Conservation (phyloP, 495 filamentous ascomycete genomes). For the Neurospora tetraspora region DNA sequence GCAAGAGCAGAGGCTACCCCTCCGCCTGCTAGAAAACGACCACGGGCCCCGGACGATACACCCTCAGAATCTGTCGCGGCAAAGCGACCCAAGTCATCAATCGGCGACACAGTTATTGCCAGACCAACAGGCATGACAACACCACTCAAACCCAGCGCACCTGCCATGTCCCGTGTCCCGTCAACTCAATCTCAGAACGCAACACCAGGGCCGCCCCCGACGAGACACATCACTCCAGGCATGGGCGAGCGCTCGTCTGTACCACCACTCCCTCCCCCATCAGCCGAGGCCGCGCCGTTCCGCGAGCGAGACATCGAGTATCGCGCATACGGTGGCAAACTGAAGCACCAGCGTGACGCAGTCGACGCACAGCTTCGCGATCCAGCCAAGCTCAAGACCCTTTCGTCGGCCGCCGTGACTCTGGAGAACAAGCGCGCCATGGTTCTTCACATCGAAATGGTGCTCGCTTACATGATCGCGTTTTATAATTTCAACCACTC, state of each 20-base stretch:
- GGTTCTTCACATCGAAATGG: slow-evolving; percentile 30
- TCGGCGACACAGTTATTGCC: slow-evolving; percentile 11
- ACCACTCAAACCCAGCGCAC: slow-evolving; percentile 32
- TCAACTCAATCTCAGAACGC: slow-evolving; percentile 35
- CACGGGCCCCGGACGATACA: slow-evolving; percentile 25
- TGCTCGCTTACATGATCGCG: slow-evolving; percentile 31
- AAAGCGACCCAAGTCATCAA: slow-evolving; percentile 24
- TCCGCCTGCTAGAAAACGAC: slow-evolving; percentile 32
- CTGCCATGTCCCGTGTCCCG: slow-evolving; percentile 36
- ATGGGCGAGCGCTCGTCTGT: slow-evolving; percentile 18
- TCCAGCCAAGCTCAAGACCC: neutral
- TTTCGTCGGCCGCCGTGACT: neutral
- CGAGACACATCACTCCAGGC: slow-evolving; percentile 29
- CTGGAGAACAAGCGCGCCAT: slow-evolving; percentile 19
- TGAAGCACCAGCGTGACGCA: slow-evolving; percentile 38
- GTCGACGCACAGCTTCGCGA: slow-evolving; percentile 28
- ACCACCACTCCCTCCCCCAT: slow-evolving; percentile 7
- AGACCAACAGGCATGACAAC: slow-evolving; percentile 26
- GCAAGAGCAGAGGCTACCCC: slow-evolving; percentile 27
- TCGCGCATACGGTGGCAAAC: slow-evolving; percentile 23
- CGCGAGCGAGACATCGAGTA: slow-evolving; percentile 16
- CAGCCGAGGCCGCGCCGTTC: slow-evolving; percentile 15
- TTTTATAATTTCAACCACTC: slow-evolving; percentile 23
- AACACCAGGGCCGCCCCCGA: slow-evolving; percentile 25
- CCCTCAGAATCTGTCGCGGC: slow-evolving; percentile 12